Conservation (phyloP, 2,329 filamentous ascomycete genomes). For the Colletotrichum paranaense region DNA sequence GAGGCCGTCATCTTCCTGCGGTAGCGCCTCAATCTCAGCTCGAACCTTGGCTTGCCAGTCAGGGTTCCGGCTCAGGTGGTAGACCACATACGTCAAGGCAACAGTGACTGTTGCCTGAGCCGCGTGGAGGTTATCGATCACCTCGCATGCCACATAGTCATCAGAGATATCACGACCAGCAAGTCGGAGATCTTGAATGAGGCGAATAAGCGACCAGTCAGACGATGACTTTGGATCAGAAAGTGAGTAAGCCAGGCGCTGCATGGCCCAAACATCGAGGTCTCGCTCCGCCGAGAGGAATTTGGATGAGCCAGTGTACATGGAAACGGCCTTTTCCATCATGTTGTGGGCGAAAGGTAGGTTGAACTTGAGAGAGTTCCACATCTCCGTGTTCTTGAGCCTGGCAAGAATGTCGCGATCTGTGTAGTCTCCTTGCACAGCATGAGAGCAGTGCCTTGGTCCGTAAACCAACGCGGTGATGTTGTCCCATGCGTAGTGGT, state of each 20-base stretch:
- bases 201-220: not conserved
- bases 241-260: not conserved
- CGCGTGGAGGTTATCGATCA: not conserved
- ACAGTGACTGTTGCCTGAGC: not conserved
- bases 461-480: not conserved
- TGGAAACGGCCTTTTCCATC: not conserved
- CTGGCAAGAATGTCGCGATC: not conserved
- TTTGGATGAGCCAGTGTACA: not conserved
- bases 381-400: not conserved
- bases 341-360: not conserved
- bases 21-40: not conserved
- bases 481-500: not conserved
- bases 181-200: not conserved
- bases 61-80: not conserved
- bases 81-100: not conserved
- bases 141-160: not conserved
- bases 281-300: not conserved
- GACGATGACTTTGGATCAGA: not conserved
- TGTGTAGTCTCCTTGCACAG: not conserved
- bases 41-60: not conserved
- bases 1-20: not conserved
- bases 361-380: not conserved
- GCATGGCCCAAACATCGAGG: not conserved
- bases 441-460: not conserved
- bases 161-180: not conserved